Base-by-base conservation (phyloP, 2,329 filamentous ascomycete genomes). In the Ophiostoma himal-ulmi region DNA sequence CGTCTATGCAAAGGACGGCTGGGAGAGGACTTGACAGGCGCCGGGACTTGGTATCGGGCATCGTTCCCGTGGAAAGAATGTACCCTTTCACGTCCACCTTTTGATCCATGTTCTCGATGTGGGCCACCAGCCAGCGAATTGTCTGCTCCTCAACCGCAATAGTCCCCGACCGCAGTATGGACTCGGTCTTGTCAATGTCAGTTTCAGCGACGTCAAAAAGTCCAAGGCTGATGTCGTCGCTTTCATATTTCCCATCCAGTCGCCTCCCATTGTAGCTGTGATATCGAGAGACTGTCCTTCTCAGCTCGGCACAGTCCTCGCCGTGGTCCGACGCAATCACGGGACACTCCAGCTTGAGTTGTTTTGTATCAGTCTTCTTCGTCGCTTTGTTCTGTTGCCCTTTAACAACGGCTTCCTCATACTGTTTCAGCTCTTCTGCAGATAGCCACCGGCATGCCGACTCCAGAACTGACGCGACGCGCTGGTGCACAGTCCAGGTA, bases 291-390 rank as follows among this genome's bases (percentile, higher is more conserved):
- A 48, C 65, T 20, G 17, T 54, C 1, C 54, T 48, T 22, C 22
- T 60, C 11, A 72, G 64, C 39, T 72, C 70, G 34, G 52, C 68
- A 26, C 67, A 73, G 68, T 75, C 74, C 5, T 70, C 70, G 0
- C 70, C 57, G 14, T 26, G 39, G 10, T 65, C 36, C 1, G 62
- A 41, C 8, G 6, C 34, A 14, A 65, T 14, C 7, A 65, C 2
- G n/a, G 62, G 62, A 37, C 20, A 22, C 14, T 65, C 62, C 8
- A 65, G 62, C 36, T 65, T 65, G 36, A 41, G 62, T 5, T 22
- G 26, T 1, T 41, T 37, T 4, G 3, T 36, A 1, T 65, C 62
- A 14, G 8, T 8, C 14, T 34, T 22, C 11, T 37, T 5, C 8
- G 34, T 1, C 5, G 2, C n/a, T 66, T 41, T 41, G n/a, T 5